Conservation (phyloP, 2,329 filamentous ascomycete species). For the Colletotrichum gigasporum region DNA sequence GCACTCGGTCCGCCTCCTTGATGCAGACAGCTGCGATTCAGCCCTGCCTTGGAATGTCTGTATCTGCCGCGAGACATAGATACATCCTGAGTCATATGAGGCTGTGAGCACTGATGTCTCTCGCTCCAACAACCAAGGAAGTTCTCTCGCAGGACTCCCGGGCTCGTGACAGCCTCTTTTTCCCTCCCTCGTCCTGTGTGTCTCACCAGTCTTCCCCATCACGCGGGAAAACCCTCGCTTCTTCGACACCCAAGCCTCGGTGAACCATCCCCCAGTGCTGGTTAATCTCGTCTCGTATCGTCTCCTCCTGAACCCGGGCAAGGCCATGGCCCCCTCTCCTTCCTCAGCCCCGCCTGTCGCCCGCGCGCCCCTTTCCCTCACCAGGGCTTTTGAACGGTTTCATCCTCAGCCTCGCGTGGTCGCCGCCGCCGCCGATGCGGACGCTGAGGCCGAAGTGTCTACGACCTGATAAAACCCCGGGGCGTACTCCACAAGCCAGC, state of each 20-base stretch:
- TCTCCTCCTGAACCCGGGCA: background rate
- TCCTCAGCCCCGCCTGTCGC: background rate
- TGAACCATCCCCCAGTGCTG: background rate
- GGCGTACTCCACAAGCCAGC: slow-evolving; percentile 91
- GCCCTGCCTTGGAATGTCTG: background rate
- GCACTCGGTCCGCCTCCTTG: slow-evolving; percentile 11
- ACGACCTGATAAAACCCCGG: slow-evolving; percentile 80
- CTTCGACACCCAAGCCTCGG: background rate
- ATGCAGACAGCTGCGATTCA: background rate
- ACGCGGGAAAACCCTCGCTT: slow-evolving; percentile 3
- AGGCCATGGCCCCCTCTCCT: background rate
- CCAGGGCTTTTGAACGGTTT: background rate
- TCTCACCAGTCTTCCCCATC: background rate
- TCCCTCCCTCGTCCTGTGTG: background rate
- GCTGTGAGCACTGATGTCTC: background rate
- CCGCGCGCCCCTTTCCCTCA: background rate
- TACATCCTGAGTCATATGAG: background rate
- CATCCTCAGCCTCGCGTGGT: slow-evolving; percentile 36
- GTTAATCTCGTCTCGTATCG: slow-evolving; percentile 19
- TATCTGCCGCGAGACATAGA: slow-evolving; percentile 13
- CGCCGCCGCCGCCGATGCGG: background rate
- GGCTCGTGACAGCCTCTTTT: background rate
- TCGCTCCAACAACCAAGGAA: background rate
- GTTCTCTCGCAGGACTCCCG: background rate
- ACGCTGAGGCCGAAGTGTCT: slow-evolving; percentile 27